A percentile compares a stretch with the other conserved stretches of the same genome.
phyloP scores from a whole-genome alignment of 257 asterid species.

The Orobanche coerulescens region DNA sequence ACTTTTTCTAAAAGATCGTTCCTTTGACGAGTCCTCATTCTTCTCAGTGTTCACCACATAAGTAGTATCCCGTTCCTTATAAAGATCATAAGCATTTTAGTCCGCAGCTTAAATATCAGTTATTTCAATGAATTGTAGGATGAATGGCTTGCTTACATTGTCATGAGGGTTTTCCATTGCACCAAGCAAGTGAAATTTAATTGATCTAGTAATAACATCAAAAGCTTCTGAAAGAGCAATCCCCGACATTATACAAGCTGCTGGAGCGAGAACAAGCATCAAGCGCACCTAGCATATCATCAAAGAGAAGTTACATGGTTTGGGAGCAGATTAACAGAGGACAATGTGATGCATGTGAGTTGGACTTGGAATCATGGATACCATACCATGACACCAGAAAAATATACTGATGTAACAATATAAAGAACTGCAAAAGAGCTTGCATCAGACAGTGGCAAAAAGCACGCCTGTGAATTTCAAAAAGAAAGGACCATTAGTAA shows the following conservation, averaged over 20 bases:
- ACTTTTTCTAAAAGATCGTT: constrained; percentile 56
- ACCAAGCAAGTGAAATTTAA: constrained; percentile 56
- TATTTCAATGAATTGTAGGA: constrained; percentile 5
- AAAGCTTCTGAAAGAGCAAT: constrained; percentile 96
- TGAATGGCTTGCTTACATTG: constrained; percentile 41
- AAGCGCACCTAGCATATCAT: constrained; percentile 70
- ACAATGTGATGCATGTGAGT: constrained; percentile 1
- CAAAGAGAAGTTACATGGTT: constrained; percentile 14
- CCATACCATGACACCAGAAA: constrained; percentile 99
- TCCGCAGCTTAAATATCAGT: constrained; percentile 3
- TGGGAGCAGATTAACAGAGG: constrained; percentile 9
- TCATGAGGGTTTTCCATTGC: constrained; percentile 27
- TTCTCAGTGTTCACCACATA: constrained; percentile 53
- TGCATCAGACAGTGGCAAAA: constrained; percentile 93
- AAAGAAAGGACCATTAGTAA: constrained; percentile 10
- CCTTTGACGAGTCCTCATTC: constrained; percentile 62
- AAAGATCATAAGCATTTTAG: constrained; percentile 27
- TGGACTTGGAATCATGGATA: constrained; percentile 25
- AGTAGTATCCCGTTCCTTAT: constrained; percentile 67
- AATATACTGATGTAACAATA: constrained; percentile 91
- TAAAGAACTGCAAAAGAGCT: constrained; percentile 92
- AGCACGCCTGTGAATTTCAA: constrained; percentile 76
- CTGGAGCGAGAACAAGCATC: constrained; percentile 99
- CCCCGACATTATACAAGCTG: constrained; percentile 99
- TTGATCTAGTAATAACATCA: constrained; percentile 75